Evolutionary conservation across 176 grass and related monocot genomes (phyloP).

Genomic region (Oryza meyeriana): DNA sequence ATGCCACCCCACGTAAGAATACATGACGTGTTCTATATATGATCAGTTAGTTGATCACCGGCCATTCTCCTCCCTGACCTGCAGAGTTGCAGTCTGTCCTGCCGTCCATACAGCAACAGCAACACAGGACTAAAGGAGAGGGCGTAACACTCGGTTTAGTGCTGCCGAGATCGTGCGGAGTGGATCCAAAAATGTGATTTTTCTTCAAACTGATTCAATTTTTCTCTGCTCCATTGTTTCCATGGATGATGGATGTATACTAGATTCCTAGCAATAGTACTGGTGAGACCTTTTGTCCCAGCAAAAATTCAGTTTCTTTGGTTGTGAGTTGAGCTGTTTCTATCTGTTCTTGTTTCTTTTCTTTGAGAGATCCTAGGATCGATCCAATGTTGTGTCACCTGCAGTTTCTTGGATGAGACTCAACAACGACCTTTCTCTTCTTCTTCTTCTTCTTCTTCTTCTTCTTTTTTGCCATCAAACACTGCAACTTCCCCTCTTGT

Average conservation of each 20-base stretch:
- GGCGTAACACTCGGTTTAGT: not conserved
- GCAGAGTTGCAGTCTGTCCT: not conserved
- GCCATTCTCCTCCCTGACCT: not conserved
- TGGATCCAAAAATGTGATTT: not conserved
- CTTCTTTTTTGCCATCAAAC: not conserved
- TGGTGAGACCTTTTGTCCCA: not conserved
- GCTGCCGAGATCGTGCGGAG: not conserved
- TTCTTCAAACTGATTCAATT: not conserved
- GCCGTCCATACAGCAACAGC: not conserved
- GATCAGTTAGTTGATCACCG: slow-evolving; percentile 5
- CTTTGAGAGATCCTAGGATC: slow-evolving; percentile 21
- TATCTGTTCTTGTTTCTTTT: slow-evolving; percentile 14
- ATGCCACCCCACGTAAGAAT: not conserved
- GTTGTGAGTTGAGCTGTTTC: slow-evolving; percentile 5
- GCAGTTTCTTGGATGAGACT: not conserved
- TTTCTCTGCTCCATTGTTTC: no score
- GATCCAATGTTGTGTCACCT: slow-evolving; percentile 13
- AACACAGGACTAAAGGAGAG: not conserved
- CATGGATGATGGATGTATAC: not conserved
- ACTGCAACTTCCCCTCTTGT: not conserved
- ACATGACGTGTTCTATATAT: not conserved
- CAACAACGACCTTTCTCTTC: not conserved
- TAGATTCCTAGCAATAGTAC: not conserved
- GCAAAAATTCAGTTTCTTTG: not conserved
- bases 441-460: no score